phyloP scores from a whole-genome alignment of 768 basidiomycete species.

The Serendipita indica region DNA sequence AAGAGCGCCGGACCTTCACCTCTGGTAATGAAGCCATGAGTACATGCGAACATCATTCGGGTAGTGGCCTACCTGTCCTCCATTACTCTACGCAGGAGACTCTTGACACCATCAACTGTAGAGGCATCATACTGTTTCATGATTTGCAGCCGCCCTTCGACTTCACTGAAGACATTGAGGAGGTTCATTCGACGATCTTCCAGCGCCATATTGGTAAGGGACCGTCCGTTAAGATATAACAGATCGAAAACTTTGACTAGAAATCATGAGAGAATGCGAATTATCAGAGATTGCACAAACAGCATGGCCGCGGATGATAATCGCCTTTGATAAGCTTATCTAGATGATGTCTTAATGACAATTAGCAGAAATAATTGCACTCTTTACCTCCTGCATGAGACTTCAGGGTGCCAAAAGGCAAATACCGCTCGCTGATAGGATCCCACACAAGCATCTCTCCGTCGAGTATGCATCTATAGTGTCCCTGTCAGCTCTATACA shows the following conservation, averaged over 20 bases:
- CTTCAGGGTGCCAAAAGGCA: slow-evolving; percentile 90
- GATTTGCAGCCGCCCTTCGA: slow-evolving; percentile 72
- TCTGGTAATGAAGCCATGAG: neutral
- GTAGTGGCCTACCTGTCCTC: slow-evolving; percentile 33
- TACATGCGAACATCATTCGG: neutral
- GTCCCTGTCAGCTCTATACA: slow-evolving; percentile 10
- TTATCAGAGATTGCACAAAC: slow-evolving; percentile 32
- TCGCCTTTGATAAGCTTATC: slow-evolving; percentile 52
- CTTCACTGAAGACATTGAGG: slow-evolving; percentile 45
- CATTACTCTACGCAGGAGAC: slow-evolving; percentile 71
- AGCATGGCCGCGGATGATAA: slow-evolving; percentile 74
- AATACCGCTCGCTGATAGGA: slow-evolving; percentile 68
- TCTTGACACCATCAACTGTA: slow-evolving; percentile 67
- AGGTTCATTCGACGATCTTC: slow-evolving; percentile 69
- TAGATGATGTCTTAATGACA: slow-evolving; percentile 19
- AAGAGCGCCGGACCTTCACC: neutral
- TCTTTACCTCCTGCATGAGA: slow-evolving; percentile 68
- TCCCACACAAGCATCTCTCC: slow-evolving; percentile 99
- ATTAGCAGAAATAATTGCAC: neutral
- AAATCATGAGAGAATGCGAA: neutral
- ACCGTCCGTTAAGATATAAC: slow-evolving; percentile 72
- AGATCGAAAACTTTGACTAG: slow-evolving; percentile 95
- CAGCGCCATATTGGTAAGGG: slow-evolving; percentile 56
- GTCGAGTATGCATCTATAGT: slow-evolving; percentile 71
- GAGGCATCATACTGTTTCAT: slow-evolving; percentile 55